Percentiles rank a stretch among this genome's conserved stretches.
Evolutionary conservation across 108 stramenopile species (phyloP).

Genomic region (Cyclotella atomus): DNA sequence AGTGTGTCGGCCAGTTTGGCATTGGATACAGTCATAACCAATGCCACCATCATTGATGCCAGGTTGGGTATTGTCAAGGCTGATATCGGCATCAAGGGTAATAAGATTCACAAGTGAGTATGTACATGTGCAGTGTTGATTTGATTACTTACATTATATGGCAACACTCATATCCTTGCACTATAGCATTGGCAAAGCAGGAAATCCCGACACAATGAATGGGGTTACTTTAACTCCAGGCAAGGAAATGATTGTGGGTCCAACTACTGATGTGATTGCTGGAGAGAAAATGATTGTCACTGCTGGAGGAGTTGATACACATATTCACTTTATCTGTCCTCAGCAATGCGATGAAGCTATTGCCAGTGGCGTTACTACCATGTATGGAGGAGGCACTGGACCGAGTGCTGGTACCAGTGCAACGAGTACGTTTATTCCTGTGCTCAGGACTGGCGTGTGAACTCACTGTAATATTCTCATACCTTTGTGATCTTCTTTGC

Average conservation of each 20-base stretch:
- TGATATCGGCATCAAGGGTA: slow-evolving; percentile 94
- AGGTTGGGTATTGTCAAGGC: slow-evolving; percentile 89
- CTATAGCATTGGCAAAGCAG: slow-evolving; percentile 92
- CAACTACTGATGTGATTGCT: slow-evolving; percentile 97
- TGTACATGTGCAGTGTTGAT: neutral
- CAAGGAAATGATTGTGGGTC: slow-evolving; percentile 82
- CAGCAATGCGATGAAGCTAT: slow-evolving; percentile 96
- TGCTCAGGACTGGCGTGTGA: too few relatives aligned
- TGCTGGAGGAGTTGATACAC: slow-evolving; percentile 96
- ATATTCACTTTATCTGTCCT: slow-evolving; percentile 98
- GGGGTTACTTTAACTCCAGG: slow-evolving; percentile 81
- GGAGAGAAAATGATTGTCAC: slow-evolving; percentile 96
- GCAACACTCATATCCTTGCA: neutral
- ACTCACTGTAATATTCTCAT: too few relatives aligned
- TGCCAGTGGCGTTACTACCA: slow-evolving; percentile 93
- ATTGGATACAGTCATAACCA: slow-evolving; percentile 95
- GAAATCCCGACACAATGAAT: slow-evolving; percentile 97
- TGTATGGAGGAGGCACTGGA: slow-evolving; percentile 96
- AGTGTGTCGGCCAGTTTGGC: slow-evolving; percentile 65
- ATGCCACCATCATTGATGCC: slow-evolving; percentile 94
- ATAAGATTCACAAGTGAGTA: slow-evolving; percentile 77
- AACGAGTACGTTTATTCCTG: slow-evolving; percentile 71
- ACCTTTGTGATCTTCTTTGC: neutral
- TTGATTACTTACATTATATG: neutral
- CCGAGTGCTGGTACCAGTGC: slow-evolving; percentile 94